Percentiles rank a stretch among this genome's conserved stretches.
Conservation (phyloP, 2,329 filamentous ascomycete genomes). For the Colletotrichum liaoningense region DNA sequence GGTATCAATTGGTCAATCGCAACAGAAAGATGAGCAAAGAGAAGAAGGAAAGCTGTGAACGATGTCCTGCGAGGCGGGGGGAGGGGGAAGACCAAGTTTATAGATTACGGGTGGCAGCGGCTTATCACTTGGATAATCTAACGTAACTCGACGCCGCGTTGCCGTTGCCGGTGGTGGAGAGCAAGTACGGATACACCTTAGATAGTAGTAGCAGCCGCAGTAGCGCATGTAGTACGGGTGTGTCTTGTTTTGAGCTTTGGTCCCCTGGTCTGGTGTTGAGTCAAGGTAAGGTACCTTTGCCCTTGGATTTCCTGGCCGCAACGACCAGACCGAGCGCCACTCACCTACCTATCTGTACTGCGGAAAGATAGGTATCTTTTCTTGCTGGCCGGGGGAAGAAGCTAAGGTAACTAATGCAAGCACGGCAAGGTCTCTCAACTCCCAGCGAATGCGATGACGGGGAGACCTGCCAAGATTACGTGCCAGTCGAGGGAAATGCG, state of each 20-base stretch:
- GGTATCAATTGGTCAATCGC: constrained; percentile 22
- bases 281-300: constrained; percentile 9
- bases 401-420: constrained; percentile 1
- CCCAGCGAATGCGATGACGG: neutral
- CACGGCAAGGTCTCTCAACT: neutral
- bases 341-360: neutral
- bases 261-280: constrained; percentile 25
- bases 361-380: neutral
- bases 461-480: constrained; percentile 28
- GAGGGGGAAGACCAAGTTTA: constrained; percentile 26
- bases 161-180: constrained; percentile 16
- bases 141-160: neutral
- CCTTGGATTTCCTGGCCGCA: neutral
- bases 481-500: constrained; percentile 18
- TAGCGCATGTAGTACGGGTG: neutral
- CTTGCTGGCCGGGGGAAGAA: neutral
- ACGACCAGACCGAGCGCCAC: constrained; percentile 14
- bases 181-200: neutral
- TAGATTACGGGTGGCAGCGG: constrained; percentile 35
- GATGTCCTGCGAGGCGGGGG: constrained; percentile 4
- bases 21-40: neutral
- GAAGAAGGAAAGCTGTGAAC: neutral
- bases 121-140: constrained; percentile 22
- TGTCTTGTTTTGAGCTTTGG: constrained; percentile 22
- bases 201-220: neutral